phyloP scores from a whole-genome alignment of 495 filamentous ascomycete species.

The Aspergillus cavernicola region DNA sequence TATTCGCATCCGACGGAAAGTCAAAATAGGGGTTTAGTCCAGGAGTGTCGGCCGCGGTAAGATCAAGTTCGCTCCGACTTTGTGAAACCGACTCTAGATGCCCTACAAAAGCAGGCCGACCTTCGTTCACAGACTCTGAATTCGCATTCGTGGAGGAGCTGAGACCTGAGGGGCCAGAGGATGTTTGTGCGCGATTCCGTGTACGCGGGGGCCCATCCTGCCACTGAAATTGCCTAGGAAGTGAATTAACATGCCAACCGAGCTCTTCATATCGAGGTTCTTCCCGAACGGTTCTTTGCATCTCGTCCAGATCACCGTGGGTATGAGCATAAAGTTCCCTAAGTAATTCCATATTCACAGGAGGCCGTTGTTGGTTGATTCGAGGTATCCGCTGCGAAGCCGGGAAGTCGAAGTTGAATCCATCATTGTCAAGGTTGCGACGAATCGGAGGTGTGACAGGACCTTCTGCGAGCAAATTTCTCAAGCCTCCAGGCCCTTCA shows the following conservation, averaged over 20 bases:
- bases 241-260: conserved; percentile 41
- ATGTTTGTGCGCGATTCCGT: not conserved
- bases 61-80: not conserved
- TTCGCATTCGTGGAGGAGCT: not conserved
- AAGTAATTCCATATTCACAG: conserved; percentile 46
- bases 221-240: conserved; percentile 24
- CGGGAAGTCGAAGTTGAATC: conserved; percentile 33
- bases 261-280: conserved; percentile 56
- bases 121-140: not conserved
- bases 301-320: conserved; percentile 55
- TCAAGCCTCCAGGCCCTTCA: conserved; percentile 11
- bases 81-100: not conserved
- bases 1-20: not conserved
- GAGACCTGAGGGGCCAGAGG: not conserved
- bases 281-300: conserved; percentile 58
- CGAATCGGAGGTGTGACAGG: conserved; percentile 1
- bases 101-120: not conserved
- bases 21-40: not conserved
- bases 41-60: not conserved
- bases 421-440: conserved; percentile 17
- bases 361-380: conserved; percentile 21
- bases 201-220: conserved; percentile 1
- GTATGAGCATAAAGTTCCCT: conserved; percentile 49
- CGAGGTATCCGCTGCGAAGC: conserved; percentile 31
- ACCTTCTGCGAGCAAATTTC: conserved; percentile 7